phyloP scores from a whole-genome alignment of 192 early-diverging fungal genomes.

The Helicostylum pulchrum region DNA sequence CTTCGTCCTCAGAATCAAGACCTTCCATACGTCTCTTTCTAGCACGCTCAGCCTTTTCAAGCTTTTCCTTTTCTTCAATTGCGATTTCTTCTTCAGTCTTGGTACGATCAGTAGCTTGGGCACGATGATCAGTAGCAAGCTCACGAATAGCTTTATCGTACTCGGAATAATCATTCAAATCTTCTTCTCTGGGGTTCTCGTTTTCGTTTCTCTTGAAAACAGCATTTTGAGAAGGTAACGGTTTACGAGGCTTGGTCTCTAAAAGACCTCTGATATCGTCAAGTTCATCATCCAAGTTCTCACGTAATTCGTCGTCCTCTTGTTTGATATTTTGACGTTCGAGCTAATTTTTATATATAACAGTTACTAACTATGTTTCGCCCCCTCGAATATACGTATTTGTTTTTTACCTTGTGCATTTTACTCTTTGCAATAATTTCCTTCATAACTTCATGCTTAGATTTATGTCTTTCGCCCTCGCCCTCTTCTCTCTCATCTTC shows the following conservation, averaged over 20 bases:
- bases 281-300: conserved; percentile 88
- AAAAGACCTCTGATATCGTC: conserved; percentile 78
- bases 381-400: not conserved
- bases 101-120: conserved; percentile 81
- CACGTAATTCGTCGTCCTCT: conserved; percentile 74
- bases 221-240: conserved; percentile 42
- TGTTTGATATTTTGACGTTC: conserved; percentile 90
- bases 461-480: conserved; percentile 51
- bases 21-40: conserved; percentile 86
- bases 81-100: conserved; percentile 95
- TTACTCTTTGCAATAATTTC: conserved; percentile 98
- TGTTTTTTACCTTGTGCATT: conserved; percentile 64
- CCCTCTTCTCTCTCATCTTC: conserved; percentile 43
- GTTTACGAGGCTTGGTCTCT: conserved; percentile 41
- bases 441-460: conserved; percentile 94
- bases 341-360: conserved; percentile 34
- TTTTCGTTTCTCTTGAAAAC: conserved; percentile 32
- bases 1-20: conserved; percentile 56
- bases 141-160: conserved; percentile 86
- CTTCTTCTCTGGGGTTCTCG: conserved; percentile 25
- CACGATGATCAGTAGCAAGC: conserved; percentile 81
- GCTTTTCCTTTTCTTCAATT: conserved; percentile 73
- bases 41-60: conserved; percentile 84
- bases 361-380: too few relatives aligned
- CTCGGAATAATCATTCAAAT: conserved; percentile 51